phyloP scores from a whole-genome alignment of 345 rosid genomes.

The Kandelia obovata region DNA sequence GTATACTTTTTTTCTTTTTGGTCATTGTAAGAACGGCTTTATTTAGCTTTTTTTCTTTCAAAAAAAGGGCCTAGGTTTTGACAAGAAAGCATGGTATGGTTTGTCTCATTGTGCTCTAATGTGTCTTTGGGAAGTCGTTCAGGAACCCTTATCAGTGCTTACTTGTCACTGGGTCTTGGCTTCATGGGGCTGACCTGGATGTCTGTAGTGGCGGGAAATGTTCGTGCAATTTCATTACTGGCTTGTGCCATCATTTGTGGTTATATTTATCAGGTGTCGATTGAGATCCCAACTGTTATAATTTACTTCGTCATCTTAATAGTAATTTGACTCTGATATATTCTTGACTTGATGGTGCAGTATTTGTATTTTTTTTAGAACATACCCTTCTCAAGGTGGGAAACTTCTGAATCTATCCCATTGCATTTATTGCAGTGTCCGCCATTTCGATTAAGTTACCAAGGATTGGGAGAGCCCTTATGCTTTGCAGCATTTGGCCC shows the following conservation, averaged over 20 bases:
- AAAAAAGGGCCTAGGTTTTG: neutral
- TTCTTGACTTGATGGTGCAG: neutral
- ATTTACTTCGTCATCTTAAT: neutral
- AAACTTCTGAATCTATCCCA: neutral
- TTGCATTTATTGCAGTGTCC: conserved; percentile 57
- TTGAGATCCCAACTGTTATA: neutral
- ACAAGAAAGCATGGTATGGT: conserved; percentile 3
- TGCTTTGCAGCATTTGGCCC: conserved; percentile 94
- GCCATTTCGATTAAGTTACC: conserved; percentile 87
- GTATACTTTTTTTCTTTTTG: conserved; percentile 18
- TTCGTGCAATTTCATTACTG: conserved; percentile 55
- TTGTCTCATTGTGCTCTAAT: conserved; percentile 12
- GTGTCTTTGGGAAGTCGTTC: conserved; percentile 49
- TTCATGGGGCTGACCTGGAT: conserved; percentile 61
- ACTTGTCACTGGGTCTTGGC: conserved; percentile 45
- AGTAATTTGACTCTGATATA: neutral
- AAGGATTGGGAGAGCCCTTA: conserved; percentile 89
- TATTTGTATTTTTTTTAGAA: neutral
- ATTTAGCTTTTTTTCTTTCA: neutral
- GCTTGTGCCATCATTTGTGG: conserved; percentile 67
- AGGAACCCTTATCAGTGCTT: conserved; percentile 60
- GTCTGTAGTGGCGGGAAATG: conserved; percentile 47
- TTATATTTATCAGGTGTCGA: conserved; percentile 71
- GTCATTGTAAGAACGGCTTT: neutral
- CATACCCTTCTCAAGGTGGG: neutral